Conservation (phyloP, 2,329 filamentous ascomycete genomes). For the Paracorniculantispora psalliotae region DNA sequence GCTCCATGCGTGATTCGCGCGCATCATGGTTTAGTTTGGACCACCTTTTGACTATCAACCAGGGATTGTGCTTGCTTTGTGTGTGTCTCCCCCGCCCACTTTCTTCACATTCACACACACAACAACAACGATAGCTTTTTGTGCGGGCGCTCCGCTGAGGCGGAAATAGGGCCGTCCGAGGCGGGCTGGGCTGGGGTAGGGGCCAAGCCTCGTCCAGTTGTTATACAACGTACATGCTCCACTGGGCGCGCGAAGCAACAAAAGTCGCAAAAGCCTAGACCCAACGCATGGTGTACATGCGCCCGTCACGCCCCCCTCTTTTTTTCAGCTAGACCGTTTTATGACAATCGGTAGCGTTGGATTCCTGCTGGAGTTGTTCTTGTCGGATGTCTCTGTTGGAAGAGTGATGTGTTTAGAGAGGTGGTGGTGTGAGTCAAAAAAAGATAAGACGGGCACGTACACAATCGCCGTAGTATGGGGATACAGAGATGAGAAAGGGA, state of each 20-base stretch:
- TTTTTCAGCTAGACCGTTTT: background rate
- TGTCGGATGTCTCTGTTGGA: no score
- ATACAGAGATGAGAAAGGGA: no score
- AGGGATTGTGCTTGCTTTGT: background rate
- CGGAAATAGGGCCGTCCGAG: constrained; percentile 8
- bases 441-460: background rate
- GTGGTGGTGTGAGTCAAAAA: background rate
- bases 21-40: background rate
- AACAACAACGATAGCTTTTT: background rate
- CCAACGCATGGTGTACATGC: background rate
- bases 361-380: background rate
- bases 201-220: background rate
- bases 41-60: background rate
- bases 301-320: no score
- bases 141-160: constrained; percentile 6
- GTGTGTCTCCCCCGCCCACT: background rate
- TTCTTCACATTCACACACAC: background rate
- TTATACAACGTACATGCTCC: background rate
- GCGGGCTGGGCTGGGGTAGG: background rate
- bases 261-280: background rate
- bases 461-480: no score
- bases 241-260: background rate
- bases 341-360: background rate
- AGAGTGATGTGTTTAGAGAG: no score
- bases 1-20: background rate